Conservation (phyloP, 306 rosid species). For the Cyamopsis tetragonoloba region DNA sequence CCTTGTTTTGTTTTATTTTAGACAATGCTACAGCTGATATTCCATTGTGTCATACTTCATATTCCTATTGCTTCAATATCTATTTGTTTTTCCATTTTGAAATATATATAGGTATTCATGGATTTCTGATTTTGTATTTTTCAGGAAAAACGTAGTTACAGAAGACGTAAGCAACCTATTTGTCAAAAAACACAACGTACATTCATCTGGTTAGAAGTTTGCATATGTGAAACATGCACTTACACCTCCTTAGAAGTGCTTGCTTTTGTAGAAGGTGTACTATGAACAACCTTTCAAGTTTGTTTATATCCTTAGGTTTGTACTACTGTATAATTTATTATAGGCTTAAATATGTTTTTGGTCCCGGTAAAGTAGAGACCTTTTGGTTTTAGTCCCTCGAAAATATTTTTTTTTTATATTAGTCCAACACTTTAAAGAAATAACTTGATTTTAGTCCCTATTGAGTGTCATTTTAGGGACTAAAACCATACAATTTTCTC, state of each 20-base stretch:
- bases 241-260: slow-evolving; percentile 12
- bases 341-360: no score
- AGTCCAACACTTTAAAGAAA: no score
- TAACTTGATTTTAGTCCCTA: no score
- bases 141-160: slow-evolving; percentile 88
- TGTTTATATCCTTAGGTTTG: slow-evolving; percentile 24
- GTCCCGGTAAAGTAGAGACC: no score
- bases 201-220: slow-evolving; percentile 31
- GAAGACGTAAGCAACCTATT: slow-evolving; percentile 91
- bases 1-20: neutral
- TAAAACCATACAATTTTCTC: no score
- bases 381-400: no score
- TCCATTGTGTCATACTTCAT: neutral
- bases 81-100: neutral
- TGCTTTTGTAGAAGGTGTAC: slow-evolving; percentile 32
- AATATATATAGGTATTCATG: neutral
- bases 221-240: neutral
- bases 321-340: neutral
- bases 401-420: no score
- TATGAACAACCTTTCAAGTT: slow-evolving; percentile 14
- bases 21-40: neutral
- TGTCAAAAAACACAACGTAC: slow-evolving; percentile 55
- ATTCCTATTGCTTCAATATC: slow-evolving; percentile 2
- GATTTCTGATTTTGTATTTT: slow-evolving; percentile 27
- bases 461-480: no score